Evolutionary conservation across 2,329 filamentous ascomycete genomes (phyloP).

Genomic region (Ilyonectria sp.): DNA sequence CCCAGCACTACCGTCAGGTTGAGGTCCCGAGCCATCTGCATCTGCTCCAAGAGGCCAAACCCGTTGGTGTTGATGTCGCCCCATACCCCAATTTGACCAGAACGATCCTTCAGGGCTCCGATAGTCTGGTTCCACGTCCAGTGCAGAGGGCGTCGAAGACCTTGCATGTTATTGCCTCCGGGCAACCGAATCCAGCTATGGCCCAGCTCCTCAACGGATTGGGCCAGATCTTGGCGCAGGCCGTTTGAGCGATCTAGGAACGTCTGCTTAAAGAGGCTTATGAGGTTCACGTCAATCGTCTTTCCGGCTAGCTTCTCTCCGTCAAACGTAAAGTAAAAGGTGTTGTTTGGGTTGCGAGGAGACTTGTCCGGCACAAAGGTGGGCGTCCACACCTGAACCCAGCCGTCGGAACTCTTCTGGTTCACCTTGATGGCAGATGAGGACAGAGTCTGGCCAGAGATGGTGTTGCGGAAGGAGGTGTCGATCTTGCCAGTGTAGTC

Average conservation of each 20-base stretch:
- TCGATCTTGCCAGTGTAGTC: neutral
- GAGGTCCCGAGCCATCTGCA: neutral
- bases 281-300: neutral
- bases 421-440: neutral
- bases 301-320: neutral
- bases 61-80: neutral
- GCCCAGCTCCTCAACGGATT: neutral
- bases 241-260: neutral
- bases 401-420: neutral
- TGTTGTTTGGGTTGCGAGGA: neutral
- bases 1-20: neutral
- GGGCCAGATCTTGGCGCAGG: neutral
- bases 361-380: neutral
- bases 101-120: neutral
- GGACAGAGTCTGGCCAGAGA: neutral
- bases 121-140: neutral
- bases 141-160: neutral
- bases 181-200: neutral
- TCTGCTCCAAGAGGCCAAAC: neutral
- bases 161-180: neutral
- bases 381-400: neutral
- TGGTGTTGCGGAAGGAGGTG: neutral
- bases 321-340: neutral
- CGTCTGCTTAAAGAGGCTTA: neutral
- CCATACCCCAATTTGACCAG: neutral